A percentile compares a stretch with the other conserved stretches of the same genome.
These are phyloP conservation scores for Debaryomyces udenii DNA, from an alignment of 1,139 yeast genomes.

Conservation along the genomic window DNA sequence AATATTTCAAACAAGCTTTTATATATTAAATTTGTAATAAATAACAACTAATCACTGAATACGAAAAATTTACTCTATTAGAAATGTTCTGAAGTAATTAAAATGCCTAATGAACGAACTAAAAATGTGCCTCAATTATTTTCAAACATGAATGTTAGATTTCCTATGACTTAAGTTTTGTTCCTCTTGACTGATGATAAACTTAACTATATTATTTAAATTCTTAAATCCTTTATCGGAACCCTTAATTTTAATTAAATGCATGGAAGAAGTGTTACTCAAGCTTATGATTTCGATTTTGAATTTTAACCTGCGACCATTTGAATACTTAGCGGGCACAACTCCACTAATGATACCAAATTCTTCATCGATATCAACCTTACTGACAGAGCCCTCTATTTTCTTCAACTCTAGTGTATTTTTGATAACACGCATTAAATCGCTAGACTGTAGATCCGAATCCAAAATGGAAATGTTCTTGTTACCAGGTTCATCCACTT, in stretches of 20 bases:
- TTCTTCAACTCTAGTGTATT: conserved; percentile 50
- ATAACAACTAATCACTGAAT: neutral
- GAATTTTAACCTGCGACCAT: conserved; percentile 53
- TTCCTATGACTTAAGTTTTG: conserved; percentile 26
- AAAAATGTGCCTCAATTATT: neutral
- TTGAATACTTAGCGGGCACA: conserved; percentile 53
- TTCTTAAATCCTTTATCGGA: conserved; percentile 66
- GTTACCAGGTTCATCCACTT: conserved; percentile 5
- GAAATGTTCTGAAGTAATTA: conserved; percentile 1
- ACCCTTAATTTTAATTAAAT: conserved; percentile 63
- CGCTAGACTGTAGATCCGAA: conserved; percentile 32
- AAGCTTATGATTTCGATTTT: conserved; percentile 47
- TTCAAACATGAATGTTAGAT: conserved; percentile 6
- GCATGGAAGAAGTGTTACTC: conserved; percentile 49
- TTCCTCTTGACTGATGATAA: conserved; percentile 42
- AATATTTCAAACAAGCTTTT: neutral
- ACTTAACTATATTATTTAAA: conserved; percentile 51
- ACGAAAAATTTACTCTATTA: neutral
- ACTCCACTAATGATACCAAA: conserved; percentile 49
- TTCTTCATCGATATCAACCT: conserved; percentile 46
- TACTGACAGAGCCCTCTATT: conserved; percentile 53
- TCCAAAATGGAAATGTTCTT: conserved; percentile 38
- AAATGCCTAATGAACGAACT: conserved; percentile 4
- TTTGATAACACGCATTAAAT: conserved; percentile 38
- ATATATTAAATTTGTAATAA: neutral